Evolutionary conservation across 768 basidiomycete species (phyloP).

Genomic region (Suillus paluster): DNA sequence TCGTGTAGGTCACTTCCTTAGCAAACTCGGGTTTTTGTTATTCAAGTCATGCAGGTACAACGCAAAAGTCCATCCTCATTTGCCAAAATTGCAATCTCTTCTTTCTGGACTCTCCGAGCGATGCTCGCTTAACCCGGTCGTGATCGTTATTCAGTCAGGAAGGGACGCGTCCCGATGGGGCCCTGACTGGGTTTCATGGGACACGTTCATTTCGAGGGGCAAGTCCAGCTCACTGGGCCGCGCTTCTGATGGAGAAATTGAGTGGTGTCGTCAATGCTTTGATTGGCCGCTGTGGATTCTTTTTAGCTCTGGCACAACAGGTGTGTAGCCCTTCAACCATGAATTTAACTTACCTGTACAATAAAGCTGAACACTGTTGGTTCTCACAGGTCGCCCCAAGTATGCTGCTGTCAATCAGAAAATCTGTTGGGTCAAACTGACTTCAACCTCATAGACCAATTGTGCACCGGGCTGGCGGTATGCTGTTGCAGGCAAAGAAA

Average conservation of each 20-base stretch:
- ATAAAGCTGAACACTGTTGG: not conserved
- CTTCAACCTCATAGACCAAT: conserved; percentile 58
- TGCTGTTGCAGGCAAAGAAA: conserved; percentile 75
- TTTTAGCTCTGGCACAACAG: conserved; percentile 86
- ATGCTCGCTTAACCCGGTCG: conserved; percentile 44
- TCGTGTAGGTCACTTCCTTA: conserved; percentile 52
- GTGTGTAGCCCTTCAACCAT: conserved; percentile 31
- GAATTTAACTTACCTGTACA: not conserved
- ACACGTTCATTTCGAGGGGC: conserved; percentile 54
- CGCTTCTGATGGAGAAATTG: conserved; percentile 59
- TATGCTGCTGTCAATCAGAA: conserved; percentile 33
- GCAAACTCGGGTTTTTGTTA: not conserved
- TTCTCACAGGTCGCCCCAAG: conserved; percentile 53
- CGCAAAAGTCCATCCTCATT: conserved; percentile 67
- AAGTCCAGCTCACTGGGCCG: conserved; percentile 50
- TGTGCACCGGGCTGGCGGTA: conserved; percentile 78
- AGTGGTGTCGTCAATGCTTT: conserved; percentile 65
- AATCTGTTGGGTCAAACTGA: not conserved
- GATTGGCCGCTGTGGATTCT: conserved; percentile 86
- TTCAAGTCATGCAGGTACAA: conserved; percentile 58
- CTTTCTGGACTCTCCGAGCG: conserved; percentile 52
- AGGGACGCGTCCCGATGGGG: conserved; percentile 35
- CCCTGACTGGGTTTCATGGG: conserved; percentile 55
- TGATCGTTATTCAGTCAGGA: conserved; percentile 60
- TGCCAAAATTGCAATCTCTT: conserved; percentile 64